These are phyloP conservation scores for Exophiala lecanii-corni DNA, from an alignment of 2,329 filamentous ascomycete genomes.

Conservation along the genomic window DNA sequence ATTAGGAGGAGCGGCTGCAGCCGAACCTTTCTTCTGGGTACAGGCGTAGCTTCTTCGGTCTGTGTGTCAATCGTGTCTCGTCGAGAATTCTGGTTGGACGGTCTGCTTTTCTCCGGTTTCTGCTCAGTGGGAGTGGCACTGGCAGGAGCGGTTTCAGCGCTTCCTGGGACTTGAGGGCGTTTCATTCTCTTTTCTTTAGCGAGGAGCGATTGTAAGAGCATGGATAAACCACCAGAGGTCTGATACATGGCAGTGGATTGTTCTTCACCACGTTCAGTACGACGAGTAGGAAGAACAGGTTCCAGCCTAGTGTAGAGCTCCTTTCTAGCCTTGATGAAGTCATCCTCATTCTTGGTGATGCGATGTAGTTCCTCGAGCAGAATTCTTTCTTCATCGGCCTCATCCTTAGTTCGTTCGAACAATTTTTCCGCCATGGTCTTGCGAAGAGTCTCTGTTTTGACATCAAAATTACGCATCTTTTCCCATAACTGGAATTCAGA, in stretches of 20 bases:
- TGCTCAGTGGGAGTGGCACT: constrained; percentile 35
- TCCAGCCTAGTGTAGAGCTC: constrained; percentile 86
- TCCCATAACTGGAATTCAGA: constrained; percentile 79
- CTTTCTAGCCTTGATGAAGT: constrained; percentile 79
- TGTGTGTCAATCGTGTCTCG: constrained; percentile 26
- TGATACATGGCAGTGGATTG: constrained; percentile 59
- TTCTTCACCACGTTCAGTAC: constrained; percentile 46
- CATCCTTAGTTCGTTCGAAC: constrained; percentile 74
- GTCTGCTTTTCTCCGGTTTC: constrained; percentile 19
- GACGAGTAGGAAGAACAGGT: constrained; percentile 65
- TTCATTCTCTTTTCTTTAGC: constrained; percentile 85
- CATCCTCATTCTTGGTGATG: constrained; percentile 80
- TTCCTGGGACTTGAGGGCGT: constrained; percentile 64
- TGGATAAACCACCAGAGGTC: constrained; percentile 72
- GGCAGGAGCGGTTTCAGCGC: constrained; percentile 50
- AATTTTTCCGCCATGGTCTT: constrained; percentile 81
- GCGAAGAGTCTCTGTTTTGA: constrained; percentile 69
- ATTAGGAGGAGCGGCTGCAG: constrained; percentile 42
- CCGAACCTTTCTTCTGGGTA: constrained; percentile 35
- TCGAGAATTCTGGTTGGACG: constrained; percentile 29
- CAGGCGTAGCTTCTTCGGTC: constrained; percentile 26
- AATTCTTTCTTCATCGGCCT: constrained; percentile 87
- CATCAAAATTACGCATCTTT: constrained; percentile 80
- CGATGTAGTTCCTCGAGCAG: constrained; percentile 85
- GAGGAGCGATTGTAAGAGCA: constrained; percentile 76